Evolutionary conservation across 2,329 filamentous ascomycete genomes (phyloP), one percentile per base, ranked within the genome.

Genomic region (Alternaria incomplexa): DNA sequence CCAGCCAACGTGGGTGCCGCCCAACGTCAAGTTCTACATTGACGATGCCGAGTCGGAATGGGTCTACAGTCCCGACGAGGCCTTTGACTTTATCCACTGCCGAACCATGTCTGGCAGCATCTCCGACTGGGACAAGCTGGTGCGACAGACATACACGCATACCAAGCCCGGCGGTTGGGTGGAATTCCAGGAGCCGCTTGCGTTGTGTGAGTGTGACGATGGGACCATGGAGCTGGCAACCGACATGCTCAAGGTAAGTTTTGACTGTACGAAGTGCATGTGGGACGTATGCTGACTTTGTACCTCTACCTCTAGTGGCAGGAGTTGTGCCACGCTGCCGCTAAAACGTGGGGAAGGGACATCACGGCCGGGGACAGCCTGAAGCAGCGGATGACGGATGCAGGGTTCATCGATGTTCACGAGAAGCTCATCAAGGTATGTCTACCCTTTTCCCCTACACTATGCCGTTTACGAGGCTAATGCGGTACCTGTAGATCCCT

Each of bases 1-100:
- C 55, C 79, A 81, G 62, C 78, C 79, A 11, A 75, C 69, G 22
- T 80, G 77, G 76, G 73, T 80, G 11, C 80, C 81, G 2, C 75
- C 80, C 1, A 81, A 82, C 59, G 73, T 74, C 25, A 76, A 77
- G 56, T 82, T 82, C 72, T 77, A 81, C 67, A 78, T 82, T 57
- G 81, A 82, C 70, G 79, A 82, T 58, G 76, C 75, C 54, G 79
- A 82, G 62, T 67, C 71, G 32, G 77, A 80, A 15, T 82, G 81
- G 81, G 68, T 78, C 6, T 79, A 78, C 40, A 46, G 57, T 9
- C 56, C 67, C 12, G 61, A 67, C 50, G 80, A 84, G 56, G 60
- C 58, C 3, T 80, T 79, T 59, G 77, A 80, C 63, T 76, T 73
- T 56, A 76, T 80, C 22, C 77, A 80, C 60, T 63, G 66, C 45